Evolutionary conservation across 805 yeast species (phyloP).

Genomic region (Zygoascus bituminiphila): DNA sequence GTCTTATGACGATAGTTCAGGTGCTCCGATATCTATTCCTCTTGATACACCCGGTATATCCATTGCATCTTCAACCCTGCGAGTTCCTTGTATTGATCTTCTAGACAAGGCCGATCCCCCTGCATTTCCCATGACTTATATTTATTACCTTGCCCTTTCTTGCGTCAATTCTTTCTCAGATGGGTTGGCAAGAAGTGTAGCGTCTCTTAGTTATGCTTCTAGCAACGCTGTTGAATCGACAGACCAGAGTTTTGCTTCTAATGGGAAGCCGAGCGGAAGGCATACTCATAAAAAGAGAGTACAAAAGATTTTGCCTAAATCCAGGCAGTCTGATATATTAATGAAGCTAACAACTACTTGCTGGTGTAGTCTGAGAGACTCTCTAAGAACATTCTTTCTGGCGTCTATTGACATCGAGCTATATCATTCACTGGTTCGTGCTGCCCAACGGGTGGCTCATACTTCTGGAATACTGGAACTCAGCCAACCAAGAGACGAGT

Average conservation of each 20-base stretch:
- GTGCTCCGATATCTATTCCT: background rate
- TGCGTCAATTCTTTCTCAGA: slow-evolving; percentile 53
- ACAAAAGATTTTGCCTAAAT: background rate
- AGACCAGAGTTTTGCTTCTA: background rate
- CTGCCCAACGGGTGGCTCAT: slow-evolving; percentile 75
- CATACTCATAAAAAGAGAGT: background rate
- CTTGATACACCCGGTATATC: slow-evolving; percentile 10
- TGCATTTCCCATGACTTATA: slow-evolving; percentile 50
- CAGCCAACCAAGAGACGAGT: slow-evolving; percentile 48
- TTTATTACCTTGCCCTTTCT: slow-evolving; percentile 47
- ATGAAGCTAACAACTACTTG: slow-evolving; percentile 18
- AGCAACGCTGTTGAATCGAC: background rate
- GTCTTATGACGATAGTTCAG: background rate
- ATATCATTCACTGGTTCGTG: slow-evolving; percentile 58
- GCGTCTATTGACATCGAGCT: slow-evolving; percentile 62
- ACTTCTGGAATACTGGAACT: slow-evolving; percentile 70
- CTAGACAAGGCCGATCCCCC: slow-evolving; percentile 82
- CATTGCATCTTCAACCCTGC: slow-evolving; percentile 34
- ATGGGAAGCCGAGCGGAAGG: background rate
- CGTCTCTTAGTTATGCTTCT: slow-evolving; percentile 3
- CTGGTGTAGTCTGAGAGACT: slow-evolving; percentile 34
- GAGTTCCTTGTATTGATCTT: slow-evolving; percentile 58
- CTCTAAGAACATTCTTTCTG: slow-evolving; percentile 47
- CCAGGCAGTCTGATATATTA: background rate
- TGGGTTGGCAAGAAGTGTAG: slow-evolving; percentile 46